These are phyloP conservation scores for Penicillium fuscoglaucum DNA, from an alignment of 2,329 filamentous ascomycete genomes.

Conservation along the genomic window DNA sequence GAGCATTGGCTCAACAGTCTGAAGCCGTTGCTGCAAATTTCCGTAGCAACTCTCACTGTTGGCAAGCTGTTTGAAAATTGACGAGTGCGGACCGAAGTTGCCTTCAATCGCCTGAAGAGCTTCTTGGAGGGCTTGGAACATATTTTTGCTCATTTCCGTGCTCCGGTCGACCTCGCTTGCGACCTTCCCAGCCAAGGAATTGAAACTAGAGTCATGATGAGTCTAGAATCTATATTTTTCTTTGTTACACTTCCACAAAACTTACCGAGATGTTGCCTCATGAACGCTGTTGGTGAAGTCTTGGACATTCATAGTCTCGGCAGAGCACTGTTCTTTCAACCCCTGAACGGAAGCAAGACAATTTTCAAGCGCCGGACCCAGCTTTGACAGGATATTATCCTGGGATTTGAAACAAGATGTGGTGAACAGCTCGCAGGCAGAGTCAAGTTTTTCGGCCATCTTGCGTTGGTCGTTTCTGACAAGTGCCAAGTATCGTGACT, in stretches of 20 bases:
- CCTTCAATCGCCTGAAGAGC: conserved; percentile 24
- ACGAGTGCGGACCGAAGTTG: conserved; percentile 19
- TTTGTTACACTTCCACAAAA: background rate
- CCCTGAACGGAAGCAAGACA: conserved; percentile 17
- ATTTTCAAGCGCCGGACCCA: conserved; percentile 18
- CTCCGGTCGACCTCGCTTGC: conserved; percentile 16
- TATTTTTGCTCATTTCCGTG: conserved; percentile 16
- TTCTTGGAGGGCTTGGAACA: conserved; percentile 20
- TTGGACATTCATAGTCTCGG: conserved; percentile 19
- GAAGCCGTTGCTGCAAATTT: conserved; percentile 23
- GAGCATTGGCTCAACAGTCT: conserved; percentile 21
- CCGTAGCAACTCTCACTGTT: conserved; percentile 19
- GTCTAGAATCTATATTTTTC: background rate
- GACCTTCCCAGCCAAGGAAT: conserved; percentile 19
- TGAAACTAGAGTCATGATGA: conserved; percentile 23
- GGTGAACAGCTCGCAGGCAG: conserved; percentile 17
- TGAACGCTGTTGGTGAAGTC: conserved; percentile 20
- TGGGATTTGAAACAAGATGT: conserved; percentile 17
- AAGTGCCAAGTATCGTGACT: conserved; percentile 22
- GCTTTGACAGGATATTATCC: conserved; percentile 13
- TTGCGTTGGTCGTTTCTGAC: conserved; percentile 28
- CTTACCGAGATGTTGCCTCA: conserved; percentile 29
- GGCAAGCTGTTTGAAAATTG: conserved; percentile 26
- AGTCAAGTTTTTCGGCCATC: conserved; percentile 22
- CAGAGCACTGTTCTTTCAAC: conserved; percentile 18